phyloP scores from a whole-genome alignment of 2,329 filamentous ascomycete species.

The Clonostachys byssicola region DNA sequence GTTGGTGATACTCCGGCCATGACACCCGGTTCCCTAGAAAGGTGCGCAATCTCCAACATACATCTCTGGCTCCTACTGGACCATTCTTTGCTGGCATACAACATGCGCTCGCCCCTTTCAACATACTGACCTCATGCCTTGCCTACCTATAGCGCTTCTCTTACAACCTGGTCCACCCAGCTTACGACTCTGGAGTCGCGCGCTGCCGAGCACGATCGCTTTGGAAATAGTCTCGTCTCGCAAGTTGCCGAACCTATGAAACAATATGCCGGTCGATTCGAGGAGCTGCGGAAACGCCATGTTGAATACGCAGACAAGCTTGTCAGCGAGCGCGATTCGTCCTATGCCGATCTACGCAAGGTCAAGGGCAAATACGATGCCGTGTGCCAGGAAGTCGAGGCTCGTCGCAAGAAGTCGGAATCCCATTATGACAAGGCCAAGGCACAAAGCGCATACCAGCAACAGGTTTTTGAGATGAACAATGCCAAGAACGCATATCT shows the following conservation, averaged over 20 bases:
- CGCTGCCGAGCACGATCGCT: conserved; percentile 85
- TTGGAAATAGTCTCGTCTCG: conserved; percentile 70
- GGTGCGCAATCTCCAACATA: conserved; percentile 34
- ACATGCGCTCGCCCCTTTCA: neutral
- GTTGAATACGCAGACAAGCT: conserved; percentile 84
- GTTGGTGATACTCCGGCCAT: conserved; percentile 90
- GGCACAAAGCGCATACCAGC: conserved; percentile 85
- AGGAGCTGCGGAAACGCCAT: conserved; percentile 90
- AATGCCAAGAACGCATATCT: conserved; percentile 98
- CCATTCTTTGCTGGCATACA: neutral
- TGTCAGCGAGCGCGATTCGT: conserved; percentile 81
- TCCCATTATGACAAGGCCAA: conserved; percentile 92
- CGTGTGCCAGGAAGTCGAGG: conserved; percentile 91
- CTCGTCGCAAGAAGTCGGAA: conserved; percentile 90
- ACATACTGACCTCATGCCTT: conserved; percentile 10
- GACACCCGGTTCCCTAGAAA: conserved; percentile 93
- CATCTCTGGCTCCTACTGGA: neutral
- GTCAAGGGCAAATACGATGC: conserved; percentile 90
- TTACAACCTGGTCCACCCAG: conserved; percentile 96
- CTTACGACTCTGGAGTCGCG: conserved; percentile 84
- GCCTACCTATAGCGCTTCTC: conserved; percentile 63
- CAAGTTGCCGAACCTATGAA: conserved; percentile 87
- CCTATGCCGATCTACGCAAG: conserved; percentile 83
- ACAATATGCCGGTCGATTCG: conserved; percentile 68
- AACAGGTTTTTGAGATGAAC: conserved; percentile 92